Evolutionary conservation across 177 flowering plant species (phyloP).

Genomic region (Vitis hybrid): DNA sequence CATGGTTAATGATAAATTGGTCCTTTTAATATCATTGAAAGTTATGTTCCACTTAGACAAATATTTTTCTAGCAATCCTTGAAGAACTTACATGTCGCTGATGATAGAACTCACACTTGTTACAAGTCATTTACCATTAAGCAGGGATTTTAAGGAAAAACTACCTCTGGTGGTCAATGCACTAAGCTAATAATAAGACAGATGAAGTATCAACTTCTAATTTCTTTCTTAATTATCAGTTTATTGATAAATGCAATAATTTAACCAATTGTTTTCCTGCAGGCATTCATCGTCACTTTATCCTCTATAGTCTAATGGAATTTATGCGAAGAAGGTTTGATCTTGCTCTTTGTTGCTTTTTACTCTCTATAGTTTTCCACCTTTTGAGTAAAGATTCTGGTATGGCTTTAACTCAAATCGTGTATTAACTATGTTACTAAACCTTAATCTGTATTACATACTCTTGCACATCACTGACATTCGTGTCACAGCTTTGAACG

Average conservation of each 20-base stretch:
- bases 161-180: too few relatives aligned
- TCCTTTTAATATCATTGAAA: too few relatives aligned
- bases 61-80: too few relatives aligned
- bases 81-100: too few relatives aligned
- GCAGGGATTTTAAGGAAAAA: too few relatives aligned
- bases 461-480: slow-evolving; percentile 4
- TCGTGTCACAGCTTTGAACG: slow-evolving; percentile 62
- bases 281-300: slow-evolving; percentile 94
- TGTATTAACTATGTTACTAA: too few relatives aligned
- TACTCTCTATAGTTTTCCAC: background rate
- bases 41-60: too few relatives aligned
- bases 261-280: slow-evolving; percentile 16
- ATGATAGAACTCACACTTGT: too few relatives aligned
- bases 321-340: slow-evolving; percentile 71
- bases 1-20: too few relatives aligned
- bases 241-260: background rate
- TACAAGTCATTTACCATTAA: too few relatives aligned
- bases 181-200: too few relatives aligned
- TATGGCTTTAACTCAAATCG: background rate
- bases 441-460: background rate
- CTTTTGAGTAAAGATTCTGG: background rate
- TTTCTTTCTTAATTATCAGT: background rate
- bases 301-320: slow-evolving; percentile 87
- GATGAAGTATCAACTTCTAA: background rate
- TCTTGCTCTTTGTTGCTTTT: slow-evolving; percentile 4